These are phyloP conservation scores for Chaetomiaceae sp. DNA, from an alignment of 2,329 filamentous ascomycete species.

Conservation along the genomic window DNA sequence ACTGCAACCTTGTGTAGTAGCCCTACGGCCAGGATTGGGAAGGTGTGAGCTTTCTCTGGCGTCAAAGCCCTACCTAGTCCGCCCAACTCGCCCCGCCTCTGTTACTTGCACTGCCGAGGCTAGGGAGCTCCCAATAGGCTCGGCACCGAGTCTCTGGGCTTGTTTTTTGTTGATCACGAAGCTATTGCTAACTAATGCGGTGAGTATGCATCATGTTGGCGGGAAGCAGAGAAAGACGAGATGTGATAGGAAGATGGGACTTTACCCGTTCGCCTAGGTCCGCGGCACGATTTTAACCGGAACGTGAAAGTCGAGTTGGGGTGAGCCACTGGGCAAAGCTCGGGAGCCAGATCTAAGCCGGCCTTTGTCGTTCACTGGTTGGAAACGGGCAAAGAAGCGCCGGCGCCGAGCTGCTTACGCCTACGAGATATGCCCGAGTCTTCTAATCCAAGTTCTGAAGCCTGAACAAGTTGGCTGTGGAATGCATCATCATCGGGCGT, in stretches of 20 bases:
- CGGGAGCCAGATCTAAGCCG: not conserved
- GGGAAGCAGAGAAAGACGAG: not conserved
- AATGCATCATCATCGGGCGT: too few species aligned
- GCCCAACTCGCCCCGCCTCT: not conserved
- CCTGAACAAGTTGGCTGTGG: too few species aligned
- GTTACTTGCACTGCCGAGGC: not conserved
- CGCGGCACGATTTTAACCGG: conserved; percentile 1
- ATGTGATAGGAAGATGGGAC: not conserved
- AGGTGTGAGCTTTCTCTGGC: not conserved
- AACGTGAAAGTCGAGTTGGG: not conserved
- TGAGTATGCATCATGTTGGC: not conserved
- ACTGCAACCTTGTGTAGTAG: not conserved
- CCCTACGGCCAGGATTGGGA: not conserved
- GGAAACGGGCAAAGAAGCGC: not conserved
- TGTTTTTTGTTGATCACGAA: not conserved
- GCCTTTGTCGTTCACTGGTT: not conserved
- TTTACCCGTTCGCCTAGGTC: not conserved
- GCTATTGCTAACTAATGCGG: conserved; percentile 3
- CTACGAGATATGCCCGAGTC: too few species aligned
- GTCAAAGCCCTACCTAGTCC: not conserved
- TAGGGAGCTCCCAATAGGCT: not conserved
- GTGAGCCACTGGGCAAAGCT: not conserved
- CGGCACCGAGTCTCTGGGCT: conserved; percentile 5
- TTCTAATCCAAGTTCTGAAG: too few species aligned
- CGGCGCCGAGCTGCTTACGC: too few species aligned